Evolutionary conservation across 2,329 filamentous ascomycete genomes (phyloP), one percentile per base, ranked within the genome.

Genomic region (Malbranchea cinnamomea): DNA sequence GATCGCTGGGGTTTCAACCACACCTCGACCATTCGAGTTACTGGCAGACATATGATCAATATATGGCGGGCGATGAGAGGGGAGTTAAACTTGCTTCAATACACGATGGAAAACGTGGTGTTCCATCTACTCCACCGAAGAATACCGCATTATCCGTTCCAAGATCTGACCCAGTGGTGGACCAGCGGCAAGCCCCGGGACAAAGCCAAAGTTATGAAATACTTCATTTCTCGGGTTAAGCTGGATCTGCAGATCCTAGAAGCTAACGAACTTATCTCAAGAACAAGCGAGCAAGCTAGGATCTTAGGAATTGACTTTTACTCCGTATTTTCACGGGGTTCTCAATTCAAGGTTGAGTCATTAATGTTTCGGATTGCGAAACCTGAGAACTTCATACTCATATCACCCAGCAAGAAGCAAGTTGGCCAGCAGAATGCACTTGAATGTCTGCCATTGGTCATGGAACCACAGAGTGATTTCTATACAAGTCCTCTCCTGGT

Each of bases 321-420:
- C 52, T 92, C 85, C 0, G 89, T 98, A 32, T 89, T 94, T 47
- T 87, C 81, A 4, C 71, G 89, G 32, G 89, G 89, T 10, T 95
- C 85, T 0, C 89, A 98, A 49, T 95, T 91, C 67, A 98, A 98
- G 52, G 89, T 98, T 23, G 89, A 98, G 56, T 94, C 87, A 1
- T 75, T 94, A 44, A 95, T 98, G 89, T 94, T 95, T 47, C 74
- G 89, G 24, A 94, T 98, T 42, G 87, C 89, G 24, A 98, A 98
- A 50, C 85, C 89, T 0, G 89, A 98, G 52, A 93, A 89, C 43
- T 91, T 89, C 44, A 63, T 95, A 5, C 65, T 98, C 1, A 71
- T 92, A 2, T 95, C 85, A 5, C 89, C 89, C 0, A 91, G 78
- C 50, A 71, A 77, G 38, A 87, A 84, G 51, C 89, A 98, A 51